A percentile compares a stretch with the other conserved stretches of the same genome.
Evolutionary conservation across 129 eudicot species (phyloP).

Genomic region (Helianthus tuberosus): DNA sequence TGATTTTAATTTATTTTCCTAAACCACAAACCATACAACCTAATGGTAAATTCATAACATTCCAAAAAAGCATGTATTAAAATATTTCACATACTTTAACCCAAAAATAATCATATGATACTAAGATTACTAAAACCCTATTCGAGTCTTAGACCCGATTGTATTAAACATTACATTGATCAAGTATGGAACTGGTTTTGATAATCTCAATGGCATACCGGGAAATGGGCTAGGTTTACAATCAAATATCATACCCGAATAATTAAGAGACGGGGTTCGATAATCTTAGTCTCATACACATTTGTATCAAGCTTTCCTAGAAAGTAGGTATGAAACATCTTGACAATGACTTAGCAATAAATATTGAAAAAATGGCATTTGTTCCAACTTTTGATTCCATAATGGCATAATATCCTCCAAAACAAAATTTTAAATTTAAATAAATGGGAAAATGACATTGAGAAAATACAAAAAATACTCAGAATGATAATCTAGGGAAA

Average conservation of each 20-base stretch:
- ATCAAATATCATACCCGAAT: no score
- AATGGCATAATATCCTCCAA: slow-evolving; percentile 25
- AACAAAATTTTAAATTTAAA: slow-evolving; percentile 22
- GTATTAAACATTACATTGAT: background rate
- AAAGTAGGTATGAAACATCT: background rate
- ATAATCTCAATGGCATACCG: background rate
- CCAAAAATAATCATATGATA: no score
- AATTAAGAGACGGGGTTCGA: background rate
- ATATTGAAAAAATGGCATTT: slow-evolving; percentile 20
- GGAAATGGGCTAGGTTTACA: no score
- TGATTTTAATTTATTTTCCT: no score
- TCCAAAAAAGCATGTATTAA: no score
- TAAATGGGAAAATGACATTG: slow-evolving; percentile 17
- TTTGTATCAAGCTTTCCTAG: background rate
- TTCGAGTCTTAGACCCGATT: no score
- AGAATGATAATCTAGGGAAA: slow-evolving; percentile 16
- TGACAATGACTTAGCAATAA: background rate
- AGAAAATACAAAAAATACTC: slow-evolving; percentile 23
- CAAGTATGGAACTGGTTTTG: background rate
- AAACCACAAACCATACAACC: no score
- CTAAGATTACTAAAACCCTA: no score
- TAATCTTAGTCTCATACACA: background rate
- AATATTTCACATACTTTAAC: no score
- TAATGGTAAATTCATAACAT: no score
- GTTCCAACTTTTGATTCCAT: slow-evolving; percentile 17